Evolutionary conservation across 75 land plant genomes (phyloP).

Genomic region (Chamaecyparis obtusa): DNA sequence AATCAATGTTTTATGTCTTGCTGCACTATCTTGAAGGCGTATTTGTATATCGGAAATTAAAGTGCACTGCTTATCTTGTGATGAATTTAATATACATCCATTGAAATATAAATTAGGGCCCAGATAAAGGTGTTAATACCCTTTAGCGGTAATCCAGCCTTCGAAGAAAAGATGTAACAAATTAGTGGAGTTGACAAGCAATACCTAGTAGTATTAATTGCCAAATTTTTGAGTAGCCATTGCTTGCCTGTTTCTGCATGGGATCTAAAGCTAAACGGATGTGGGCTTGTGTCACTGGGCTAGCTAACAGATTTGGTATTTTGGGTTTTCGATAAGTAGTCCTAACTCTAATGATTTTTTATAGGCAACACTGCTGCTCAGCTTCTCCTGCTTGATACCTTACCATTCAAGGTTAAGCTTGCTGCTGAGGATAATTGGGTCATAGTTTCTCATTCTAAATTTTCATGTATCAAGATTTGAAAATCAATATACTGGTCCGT

Average conservation of each 20-base stretch:
- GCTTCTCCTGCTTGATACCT: background rate
- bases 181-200: background rate
- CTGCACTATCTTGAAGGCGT: background rate
- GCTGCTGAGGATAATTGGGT: background rate
- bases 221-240: background rate
- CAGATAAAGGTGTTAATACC: background rate
- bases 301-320: background rate
- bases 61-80: background rate
- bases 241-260: background rate
- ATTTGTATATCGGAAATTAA: background rate
- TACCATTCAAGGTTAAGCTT: background rate
- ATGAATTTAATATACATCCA: background rate
- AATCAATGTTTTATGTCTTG: background rate
- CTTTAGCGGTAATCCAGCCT: background rate
- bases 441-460: background rate
- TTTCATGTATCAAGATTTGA: background rate
- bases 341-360: background rate
- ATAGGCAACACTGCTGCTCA: background rate
- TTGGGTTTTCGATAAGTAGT: background rate
- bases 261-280: background rate
- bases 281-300: background rate
- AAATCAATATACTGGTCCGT: slow-evolving; percentile 12
- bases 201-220: background rate
- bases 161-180: background rate
- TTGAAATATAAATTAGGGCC: background rate